phyloP scores from a whole-genome alignment of 2,329 filamentous ascomycete species.

The Nannizzia gypsea region DNA sequence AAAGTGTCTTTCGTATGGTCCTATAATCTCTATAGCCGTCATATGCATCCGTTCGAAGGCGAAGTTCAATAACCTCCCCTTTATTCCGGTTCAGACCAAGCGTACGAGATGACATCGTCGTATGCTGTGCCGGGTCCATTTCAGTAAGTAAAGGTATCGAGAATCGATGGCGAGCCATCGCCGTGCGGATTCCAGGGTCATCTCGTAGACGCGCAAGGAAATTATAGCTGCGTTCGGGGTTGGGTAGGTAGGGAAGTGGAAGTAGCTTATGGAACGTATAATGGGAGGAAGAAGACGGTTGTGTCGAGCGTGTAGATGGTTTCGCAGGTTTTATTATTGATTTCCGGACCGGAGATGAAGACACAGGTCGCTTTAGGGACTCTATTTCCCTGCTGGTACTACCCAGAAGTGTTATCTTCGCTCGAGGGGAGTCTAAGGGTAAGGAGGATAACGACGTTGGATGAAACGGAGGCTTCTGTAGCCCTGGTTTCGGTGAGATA shows the following conservation, averaged over 20 bases:
- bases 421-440: constrained; percentile 25
- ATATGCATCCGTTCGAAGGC: constrained; percentile 83
- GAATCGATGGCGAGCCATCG: constrained; percentile 78
- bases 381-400: constrained; percentile 32
- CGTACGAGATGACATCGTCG: constrained; percentile 67
- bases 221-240: constrained; percentile 55
- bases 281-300: constrained; percentile 22
- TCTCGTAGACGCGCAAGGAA: constrained; percentile 66
- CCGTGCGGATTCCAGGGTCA: constrained; percentile 72
- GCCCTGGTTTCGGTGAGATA: constrained; percentile 37
- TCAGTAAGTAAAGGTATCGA: constrained; percentile 78
- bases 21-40: constrained; percentile 91
- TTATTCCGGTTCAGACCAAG: constrained; percentile 77
- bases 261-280: constrained; percentile 75
- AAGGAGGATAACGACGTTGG: constrained; percentile 25
- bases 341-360: constrained; percentile 16
- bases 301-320: constrained; percentile 22
- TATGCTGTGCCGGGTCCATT: constrained; percentile 84
- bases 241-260: constrained; percentile 65
- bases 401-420: constrained; percentile 39
- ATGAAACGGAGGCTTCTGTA: constrained; percentile 36
- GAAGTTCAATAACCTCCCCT: constrained; percentile 81
- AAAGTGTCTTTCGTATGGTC: constrained; percentile 80
- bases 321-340: constrained; percentile 13
- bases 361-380: constrained; percentile 29